A percentile compares a stretch with the other conserved stretches of the same genome.
These are phyloP conservation scores for Trichoderma endophyticum DNA, from an alignment of 2,329 filamentous ascomycete species.

Conservation along the genomic window DNA sequence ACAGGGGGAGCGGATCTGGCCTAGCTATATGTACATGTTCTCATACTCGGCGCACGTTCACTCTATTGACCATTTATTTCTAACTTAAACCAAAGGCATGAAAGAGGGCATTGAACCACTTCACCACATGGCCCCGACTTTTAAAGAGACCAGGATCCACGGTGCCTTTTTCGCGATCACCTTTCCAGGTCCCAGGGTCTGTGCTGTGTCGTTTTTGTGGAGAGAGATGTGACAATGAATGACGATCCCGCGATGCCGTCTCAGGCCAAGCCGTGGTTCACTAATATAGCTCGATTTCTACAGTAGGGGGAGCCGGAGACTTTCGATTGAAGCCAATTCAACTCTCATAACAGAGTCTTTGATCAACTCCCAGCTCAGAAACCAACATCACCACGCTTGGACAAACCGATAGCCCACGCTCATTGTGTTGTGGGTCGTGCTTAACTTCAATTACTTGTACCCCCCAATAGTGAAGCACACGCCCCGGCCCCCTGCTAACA, in stretches of 20 bases:
- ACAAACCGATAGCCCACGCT: not conserved
- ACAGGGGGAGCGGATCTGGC: not conserved
- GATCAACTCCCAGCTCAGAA: not conserved
- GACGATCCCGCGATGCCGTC: not conserved
- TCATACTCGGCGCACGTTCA: not conserved
- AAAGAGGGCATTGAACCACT: not conserved
- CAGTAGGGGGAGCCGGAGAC: not conserved
- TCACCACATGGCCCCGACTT: not conserved
- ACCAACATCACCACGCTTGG: not conserved
- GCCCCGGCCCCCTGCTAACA: not conserved
- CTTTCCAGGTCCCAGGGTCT: not conserved
- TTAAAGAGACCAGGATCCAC: not conserved
- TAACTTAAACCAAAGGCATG: not conserved
- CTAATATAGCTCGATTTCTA: not conserved
- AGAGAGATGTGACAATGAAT: not conserved
- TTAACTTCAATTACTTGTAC: not conserved
- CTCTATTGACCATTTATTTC: not conserved
- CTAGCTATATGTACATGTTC: not conserved
- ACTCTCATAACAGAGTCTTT: not conserved
- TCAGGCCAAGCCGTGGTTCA: not conserved
- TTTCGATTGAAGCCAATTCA: not conserved
- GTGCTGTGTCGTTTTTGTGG: not conserved
- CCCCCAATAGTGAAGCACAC: not conserved
- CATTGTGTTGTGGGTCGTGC: not conserved
- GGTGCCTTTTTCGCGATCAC: not conserved